These are phyloP conservation scores for Lentinula raphanica DNA, from an alignment of 768 basidiomycete genomes.

Conservation along the genomic window DNA sequence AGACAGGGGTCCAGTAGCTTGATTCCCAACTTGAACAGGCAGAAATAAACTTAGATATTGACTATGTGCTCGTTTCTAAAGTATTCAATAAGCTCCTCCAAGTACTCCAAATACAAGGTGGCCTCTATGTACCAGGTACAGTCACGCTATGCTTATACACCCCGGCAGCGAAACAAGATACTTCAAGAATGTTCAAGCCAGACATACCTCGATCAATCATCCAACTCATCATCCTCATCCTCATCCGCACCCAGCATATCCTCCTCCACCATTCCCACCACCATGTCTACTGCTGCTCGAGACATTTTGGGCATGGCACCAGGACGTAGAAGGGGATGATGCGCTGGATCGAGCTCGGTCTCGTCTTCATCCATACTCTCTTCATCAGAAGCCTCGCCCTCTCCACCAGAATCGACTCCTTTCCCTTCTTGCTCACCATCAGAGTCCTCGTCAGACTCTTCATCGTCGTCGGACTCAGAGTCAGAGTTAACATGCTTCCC, in stretches of 20 bases:
- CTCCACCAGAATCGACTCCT: constrained; percentile 29
- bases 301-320: constrained; percentile 69
- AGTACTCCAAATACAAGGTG: no score
- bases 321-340: constrained; percentile 58
- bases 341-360: constrained; percentile 44
- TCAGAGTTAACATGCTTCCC: constrained; percentile 36
- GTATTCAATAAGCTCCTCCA: no score
- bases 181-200: no score
- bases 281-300: constrained; percentile 60
- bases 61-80: no score
- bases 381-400: constrained; percentile 25
- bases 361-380: constrained; percentile 28
- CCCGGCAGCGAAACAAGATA: no score
- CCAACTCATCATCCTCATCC: constrained; percentile 49
- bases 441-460: neutral
- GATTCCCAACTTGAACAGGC: no score
- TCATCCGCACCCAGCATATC: constrained; percentile 39
- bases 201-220: constrained; percentile 37
- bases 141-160: no score
- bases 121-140: no score
- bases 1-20: no score
- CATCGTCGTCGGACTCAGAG: constrained; percentile 26
- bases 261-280: constrained; percentile 54
- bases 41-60: no score
- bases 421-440: constrained; percentile 32